Evolutionary conservation across 257 asterid genomes (phyloP).

Genomic region (Nicotiana benthamiana): DNA sequence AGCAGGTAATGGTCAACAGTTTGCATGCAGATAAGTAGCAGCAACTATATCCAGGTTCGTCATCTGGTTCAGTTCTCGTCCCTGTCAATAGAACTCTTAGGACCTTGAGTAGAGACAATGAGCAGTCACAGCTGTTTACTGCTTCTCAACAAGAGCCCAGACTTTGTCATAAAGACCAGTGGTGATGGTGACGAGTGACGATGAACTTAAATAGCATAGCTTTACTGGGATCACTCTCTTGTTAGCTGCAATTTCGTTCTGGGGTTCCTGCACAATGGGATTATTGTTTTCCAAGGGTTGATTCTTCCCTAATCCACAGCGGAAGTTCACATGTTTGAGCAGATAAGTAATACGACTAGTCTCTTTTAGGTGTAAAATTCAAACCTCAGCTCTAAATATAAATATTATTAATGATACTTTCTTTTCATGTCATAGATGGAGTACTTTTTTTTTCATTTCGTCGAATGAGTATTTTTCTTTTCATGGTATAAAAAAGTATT

Average conservation of each 20-base stretch:
- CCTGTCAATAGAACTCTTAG: neutral
- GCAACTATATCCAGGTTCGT: neutral
- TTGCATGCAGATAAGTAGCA: neutral
- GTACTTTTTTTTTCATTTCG: too few relatives aligned
- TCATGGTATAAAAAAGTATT: too few relatives aligned
- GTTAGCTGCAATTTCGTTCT: neutral
- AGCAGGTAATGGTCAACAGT: neutral
- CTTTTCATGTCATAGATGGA: too few relatives aligned
- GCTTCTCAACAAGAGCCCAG: neutral
- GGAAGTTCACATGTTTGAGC: neutral
- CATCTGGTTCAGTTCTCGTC: neutral
- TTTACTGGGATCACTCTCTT: neutral
- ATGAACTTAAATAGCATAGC: neutral
- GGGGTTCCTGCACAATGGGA: neutral
- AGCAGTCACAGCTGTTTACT: neutral
- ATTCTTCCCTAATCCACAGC: neutral
- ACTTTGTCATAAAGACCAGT: neutral
- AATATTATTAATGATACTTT: too few relatives aligned
- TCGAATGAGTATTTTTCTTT: too few relatives aligned
- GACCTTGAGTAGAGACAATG: neutral
- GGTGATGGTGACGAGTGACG: too few relatives aligned
- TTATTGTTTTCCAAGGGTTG: neutral
- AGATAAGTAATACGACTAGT: too few relatives aligned
- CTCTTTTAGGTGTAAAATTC: neutral
- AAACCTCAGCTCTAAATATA: too few relatives aligned